These are phyloP conservation scores for Chytriomyces sp. DNA, from an alignment of 192 early-diverging fungal species.

Conservation along the genomic window DNA sequence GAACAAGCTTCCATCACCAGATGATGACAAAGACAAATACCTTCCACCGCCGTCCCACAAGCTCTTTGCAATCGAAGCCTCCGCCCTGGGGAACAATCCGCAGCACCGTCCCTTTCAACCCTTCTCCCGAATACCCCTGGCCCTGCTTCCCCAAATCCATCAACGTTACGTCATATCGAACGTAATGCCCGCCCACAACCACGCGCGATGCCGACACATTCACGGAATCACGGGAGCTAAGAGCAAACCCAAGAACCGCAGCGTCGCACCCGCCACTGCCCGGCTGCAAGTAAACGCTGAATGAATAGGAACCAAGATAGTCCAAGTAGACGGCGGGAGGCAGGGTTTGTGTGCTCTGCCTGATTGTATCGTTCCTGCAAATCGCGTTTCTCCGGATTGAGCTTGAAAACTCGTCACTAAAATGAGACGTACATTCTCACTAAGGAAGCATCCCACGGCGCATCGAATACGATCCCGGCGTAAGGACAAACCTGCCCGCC, in stretches of 20 bases:
- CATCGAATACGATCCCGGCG: not conserved
- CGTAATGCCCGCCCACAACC: not conserved
- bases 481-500: conserved; percentile 4
- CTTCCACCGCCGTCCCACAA: conserved; percentile 15
- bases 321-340: conserved; percentile 13
- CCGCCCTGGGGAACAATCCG: not conserved
- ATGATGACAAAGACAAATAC: not conserved
- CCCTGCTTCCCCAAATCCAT: conserved; percentile 12
- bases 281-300: conserved; percentile 1
- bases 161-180: conserved; percentile 9
- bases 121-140: not conserved
- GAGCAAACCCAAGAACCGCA: not conserved
- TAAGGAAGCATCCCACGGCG: not conserved
- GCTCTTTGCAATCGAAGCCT: conserved; percentile 7
- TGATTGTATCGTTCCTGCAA: not conserved
- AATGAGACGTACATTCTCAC: not conserved
- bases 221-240: not conserved
- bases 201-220: not conserved
- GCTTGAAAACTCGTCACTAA: not conserved
- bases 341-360: not conserved
- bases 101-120: conserved; percentile 4
- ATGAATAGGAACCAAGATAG: conserved; percentile 2
- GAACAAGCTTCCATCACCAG: not conserved
- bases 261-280: not conserved
- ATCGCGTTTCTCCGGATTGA: not conserved